Evolutionary conservation across 139 green algal genomes (phyloP).

Genomic region (Chlamydomonas incerta): DNA sequence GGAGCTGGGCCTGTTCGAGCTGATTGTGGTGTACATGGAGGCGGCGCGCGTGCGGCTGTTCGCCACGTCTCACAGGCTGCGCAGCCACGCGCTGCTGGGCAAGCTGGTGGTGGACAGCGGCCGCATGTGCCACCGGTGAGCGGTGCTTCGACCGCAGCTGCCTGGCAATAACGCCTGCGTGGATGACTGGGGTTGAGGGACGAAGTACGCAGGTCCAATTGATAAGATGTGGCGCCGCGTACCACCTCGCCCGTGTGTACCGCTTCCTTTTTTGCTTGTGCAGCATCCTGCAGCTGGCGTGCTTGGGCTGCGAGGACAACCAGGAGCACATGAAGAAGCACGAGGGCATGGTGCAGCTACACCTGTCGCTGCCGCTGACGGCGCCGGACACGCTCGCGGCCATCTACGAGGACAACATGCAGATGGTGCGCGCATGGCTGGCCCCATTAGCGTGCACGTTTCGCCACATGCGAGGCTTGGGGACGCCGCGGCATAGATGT

Average conservation of each 20-base stretch:
- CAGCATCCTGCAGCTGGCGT: slow-evolving; percentile 39
- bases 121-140: slow-evolving; percentile 36
- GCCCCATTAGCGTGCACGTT: too few relatives aligned
- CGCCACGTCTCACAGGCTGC: not conserved
- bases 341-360: slow-evolving; percentile 22
- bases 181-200: too few relatives aligned
- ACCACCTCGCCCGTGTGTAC: not conserved
- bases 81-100: slow-evolving; percentile 11
- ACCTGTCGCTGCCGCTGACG: slow-evolving; percentile 29
- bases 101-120: slow-evolving; percentile 35
- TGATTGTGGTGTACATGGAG: slow-evolving; percentile 34
- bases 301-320: slow-evolving; percentile 25
- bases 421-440: too few relatives aligned
- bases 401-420: slow-evolving; percentile 58
- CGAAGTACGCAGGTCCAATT: too few relatives aligned
- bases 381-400: slow-evolving; percentile 48
- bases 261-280: not conserved
- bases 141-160: too few relatives aligned
- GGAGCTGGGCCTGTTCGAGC: slow-evolving; percentile 40
- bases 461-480: too few relatives aligned
- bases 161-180: too few relatives aligned
- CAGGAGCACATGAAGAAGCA: slow-evolving; percentile 41
- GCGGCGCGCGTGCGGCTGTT: slow-evolving; percentile 31
- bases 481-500: too few relatives aligned
- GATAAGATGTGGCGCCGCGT: too few relatives aligned